Conservation (phyloP, 75 land plant genomes). For the Adiantum capillusveneris region DNA sequence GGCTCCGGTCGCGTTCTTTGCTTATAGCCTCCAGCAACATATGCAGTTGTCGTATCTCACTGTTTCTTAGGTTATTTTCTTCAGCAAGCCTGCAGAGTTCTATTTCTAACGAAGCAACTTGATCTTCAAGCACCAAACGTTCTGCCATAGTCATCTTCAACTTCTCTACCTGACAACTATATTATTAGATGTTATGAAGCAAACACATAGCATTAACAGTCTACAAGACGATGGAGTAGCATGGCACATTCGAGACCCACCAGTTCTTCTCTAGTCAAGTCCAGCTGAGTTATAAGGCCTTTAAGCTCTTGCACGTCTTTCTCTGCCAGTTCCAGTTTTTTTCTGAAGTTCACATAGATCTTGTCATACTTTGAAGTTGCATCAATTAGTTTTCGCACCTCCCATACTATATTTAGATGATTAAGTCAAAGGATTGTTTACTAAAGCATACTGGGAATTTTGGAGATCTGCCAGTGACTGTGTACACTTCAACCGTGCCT, state of each 20-base stretch:
- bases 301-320: slow-evolving; percentile 23
- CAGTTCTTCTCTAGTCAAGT: slow-evolving; percentile 28
- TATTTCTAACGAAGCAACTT: slow-evolving; percentile 13
- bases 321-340: slow-evolving; percentile 13
- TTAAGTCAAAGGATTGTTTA: not conserved
- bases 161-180: slow-evolving; percentile 19
- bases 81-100: slow-evolving; percentile 18
- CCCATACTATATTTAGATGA: not conserved
- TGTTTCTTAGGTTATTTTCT: slow-evolving; percentile 11
- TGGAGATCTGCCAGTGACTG: slow-evolving; percentile 1
- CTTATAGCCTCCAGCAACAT: slow-evolving; percentile 17
- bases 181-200: not conserved
- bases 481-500: not conserved
- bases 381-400: not conserved
- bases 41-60: slow-evolving; percentile 17
- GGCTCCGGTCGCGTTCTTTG: slow-evolving; percentile 22
- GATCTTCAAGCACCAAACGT: slow-evolving; percentile 11
- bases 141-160: slow-evolving; percentile 20
- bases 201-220: not conserved
- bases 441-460: slow-evolving; percentile 5
- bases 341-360: slow-evolving; percentile 10
- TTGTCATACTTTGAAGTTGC: not conserved
- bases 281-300: slow-evolving; percentile 22
- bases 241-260: not conserved
- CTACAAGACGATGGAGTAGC: not conserved